phyloP scores from a whole-genome alignment of 169 alveolate genomes.

The Plasmodium gonderi region DNA sequence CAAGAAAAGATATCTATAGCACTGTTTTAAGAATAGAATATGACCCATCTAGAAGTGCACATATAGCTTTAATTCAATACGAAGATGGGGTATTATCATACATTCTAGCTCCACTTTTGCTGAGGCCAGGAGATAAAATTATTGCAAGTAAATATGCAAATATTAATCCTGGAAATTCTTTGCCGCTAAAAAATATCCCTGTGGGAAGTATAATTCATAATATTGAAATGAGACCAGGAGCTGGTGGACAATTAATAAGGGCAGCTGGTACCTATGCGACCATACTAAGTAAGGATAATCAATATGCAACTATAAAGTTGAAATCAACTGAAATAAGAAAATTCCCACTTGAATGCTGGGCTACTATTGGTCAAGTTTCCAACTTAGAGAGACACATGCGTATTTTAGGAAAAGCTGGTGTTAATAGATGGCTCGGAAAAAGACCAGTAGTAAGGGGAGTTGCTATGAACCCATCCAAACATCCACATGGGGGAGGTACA shows the following conservation, averaged over 20 bases:
- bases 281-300: constrained; percentile 82
- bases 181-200: constrained; percentile 90
- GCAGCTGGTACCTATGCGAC: constrained; percentile 92
- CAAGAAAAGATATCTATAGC: constrained; percentile 88
- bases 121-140: constrained; percentile 90
- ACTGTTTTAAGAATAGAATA: constrained; percentile 90
- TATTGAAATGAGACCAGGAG: constrained; percentile 92
- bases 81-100: constrained; percentile 92
- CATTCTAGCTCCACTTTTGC: constrained; percentile 88
- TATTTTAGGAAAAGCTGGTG: constrained; percentile 87
- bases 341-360: constrained; percentile 92
- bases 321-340: constrained; percentile 89
- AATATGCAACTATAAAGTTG: constrained; percentile 88
- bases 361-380: constrained; percentile 89
- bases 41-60: constrained; percentile 89
- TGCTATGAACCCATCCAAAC: constrained; percentile 89
- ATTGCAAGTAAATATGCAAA: constrained; percentile 89
- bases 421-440: constrained; percentile 87
- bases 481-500: constrained; percentile 92
- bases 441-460: constrained; percentile 90
- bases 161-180: constrained; percentile 90
- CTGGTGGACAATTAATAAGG: constrained; percentile 89
- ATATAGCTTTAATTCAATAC: constrained; percentile 89
- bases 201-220: constrained; percentile 89
- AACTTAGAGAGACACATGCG: constrained; percentile 81